Percentiles rank a stretch among this genome's conserved stretches.
Conservation (phyloP, 2,329 filamentous ascomycete species). For the Emericellopsis atlantica region DNA sequence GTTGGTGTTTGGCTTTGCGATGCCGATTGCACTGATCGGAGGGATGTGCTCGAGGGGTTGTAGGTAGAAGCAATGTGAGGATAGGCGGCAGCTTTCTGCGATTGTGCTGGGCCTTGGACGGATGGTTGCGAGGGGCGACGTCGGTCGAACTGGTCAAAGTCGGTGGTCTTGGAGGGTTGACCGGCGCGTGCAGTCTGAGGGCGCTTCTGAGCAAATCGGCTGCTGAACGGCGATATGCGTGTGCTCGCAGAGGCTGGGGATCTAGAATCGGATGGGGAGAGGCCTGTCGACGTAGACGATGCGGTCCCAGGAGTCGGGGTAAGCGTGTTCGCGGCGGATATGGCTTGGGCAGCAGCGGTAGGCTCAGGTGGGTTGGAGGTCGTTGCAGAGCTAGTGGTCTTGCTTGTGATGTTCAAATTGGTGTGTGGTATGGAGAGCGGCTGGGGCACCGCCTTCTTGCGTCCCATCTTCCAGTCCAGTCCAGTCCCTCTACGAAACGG, state of each 20-base stretch:
- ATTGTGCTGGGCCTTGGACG: not conserved
- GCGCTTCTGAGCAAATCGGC: conserved; percentile 20
- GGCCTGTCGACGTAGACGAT: conserved; percentile 9
- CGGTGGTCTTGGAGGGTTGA: conserved; percentile 1
- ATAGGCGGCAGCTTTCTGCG: not conserved
- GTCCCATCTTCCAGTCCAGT: conserved; percentile 41
- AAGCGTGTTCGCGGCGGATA: conserved; percentile 3
- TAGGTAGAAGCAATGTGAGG: conserved; percentile 1
- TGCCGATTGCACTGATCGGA: not conserved
- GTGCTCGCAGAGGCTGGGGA: conserved; percentile 24
- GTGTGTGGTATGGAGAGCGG: conserved; percentile 39
- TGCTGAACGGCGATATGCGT: conserved; percentile 31
- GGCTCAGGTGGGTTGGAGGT: not conserved
- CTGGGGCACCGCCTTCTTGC: conserved; percentile 42
- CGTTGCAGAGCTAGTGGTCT: not conserved
- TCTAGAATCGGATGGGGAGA: conserved; percentile 21
- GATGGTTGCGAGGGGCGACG: conserved; percentile 1
- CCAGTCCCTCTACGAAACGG: not conserved
- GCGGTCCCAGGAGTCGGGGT: not conserved
- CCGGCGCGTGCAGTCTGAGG: conserved; percentile 7
- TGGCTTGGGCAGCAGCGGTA: conserved; percentile 3
- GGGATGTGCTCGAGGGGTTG: not conserved
- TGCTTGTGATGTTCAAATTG: conserved; percentile 5
- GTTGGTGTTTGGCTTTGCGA: not conserved
- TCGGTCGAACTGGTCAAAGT: conserved; percentile 1